phyloP scores from a whole-genome alignment of 495 filamentous ascomycete species.

The Pseudevernia furfuracea region DNA sequence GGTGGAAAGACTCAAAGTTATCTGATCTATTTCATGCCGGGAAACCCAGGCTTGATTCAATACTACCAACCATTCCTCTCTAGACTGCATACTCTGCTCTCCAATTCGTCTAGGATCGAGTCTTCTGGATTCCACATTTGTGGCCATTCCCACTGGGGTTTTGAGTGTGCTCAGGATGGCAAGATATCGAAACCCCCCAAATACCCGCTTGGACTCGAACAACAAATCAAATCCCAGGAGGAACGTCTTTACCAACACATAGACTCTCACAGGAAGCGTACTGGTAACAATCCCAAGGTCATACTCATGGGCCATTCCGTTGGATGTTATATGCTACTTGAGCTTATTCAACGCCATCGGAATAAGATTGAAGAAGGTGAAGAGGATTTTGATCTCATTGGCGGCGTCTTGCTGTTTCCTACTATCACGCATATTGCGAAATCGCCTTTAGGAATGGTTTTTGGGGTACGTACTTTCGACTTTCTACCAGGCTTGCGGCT shows the following conservation, averaged over 20 bases:
- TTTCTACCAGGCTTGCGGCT: not conserved
- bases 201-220: conserved; percentile 47
- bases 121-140: conserved; percentile 48
- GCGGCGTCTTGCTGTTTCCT: conserved; percentile 66
- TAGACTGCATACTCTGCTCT: conserved; percentile 35
- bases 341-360: conserved; percentile 53
- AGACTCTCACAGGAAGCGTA: not conserved
- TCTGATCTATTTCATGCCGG: conserved; percentile 63
- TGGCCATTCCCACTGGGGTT: conserved; percentile 68
- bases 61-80: conserved; percentile 74
- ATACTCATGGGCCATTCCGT: conserved; percentile 81
- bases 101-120: conserved; percentile 23
- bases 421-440: conserved; percentile 67
- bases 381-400: conserved; percentile 42
- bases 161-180: conserved; percentile 45
- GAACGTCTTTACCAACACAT: conserved; percentile 28
- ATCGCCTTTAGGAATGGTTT: conserved; percentile 53
- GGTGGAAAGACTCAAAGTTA: conserved; percentile 14
- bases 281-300: conserved; percentile 38
- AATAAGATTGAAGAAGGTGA: conserved; percentile 23
- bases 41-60: conserved; percentile 76
- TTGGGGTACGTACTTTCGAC: conserved; percentile 37
- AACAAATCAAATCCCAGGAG: conserved; percentile 52
- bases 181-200: conserved; percentile 13
- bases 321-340: conserved; percentile 68